Conservation (phyloP, 768 basidiomycete genomes). For the Coprinellus micaceus region DNA sequence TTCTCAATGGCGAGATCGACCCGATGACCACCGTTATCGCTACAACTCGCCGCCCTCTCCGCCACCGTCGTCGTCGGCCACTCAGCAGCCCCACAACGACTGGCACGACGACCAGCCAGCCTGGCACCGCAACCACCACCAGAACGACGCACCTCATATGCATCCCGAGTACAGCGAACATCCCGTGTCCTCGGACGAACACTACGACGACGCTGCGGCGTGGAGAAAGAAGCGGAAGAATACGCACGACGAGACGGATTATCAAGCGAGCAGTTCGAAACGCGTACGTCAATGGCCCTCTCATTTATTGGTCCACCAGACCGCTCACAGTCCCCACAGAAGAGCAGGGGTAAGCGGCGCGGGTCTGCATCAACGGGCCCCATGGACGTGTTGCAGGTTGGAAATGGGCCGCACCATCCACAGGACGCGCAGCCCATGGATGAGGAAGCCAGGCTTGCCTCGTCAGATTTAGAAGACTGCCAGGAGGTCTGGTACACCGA, state of each 20-base stretch:
- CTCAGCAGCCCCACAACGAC: constrained; percentile 3
- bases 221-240: constrained; percentile 48
- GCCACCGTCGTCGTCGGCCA: constrained; percentile 17
- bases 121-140: constrained; percentile 4
- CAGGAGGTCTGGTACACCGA: constrained; percentile 73
- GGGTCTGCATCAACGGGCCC: constrained; percentile 25
- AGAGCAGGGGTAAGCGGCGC: constrained; percentile 27
- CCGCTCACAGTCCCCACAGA: constrained; percentile 22
- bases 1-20: constrained; percentile 21
- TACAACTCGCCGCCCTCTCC: constrained; percentile 16
- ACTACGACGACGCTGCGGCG: constrained; percentile 20
- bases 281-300: constrained; percentile 45
- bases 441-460: constrained; percentile 47
- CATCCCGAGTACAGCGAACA: background rate
- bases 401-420: constrained; percentile 17
- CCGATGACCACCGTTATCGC: constrained; percentile 15
- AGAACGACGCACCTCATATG: constrained; percentile 6
- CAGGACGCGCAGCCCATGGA: constrained; percentile 22
- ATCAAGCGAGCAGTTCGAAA: constrained; percentile 42
- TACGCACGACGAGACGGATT: constrained; percentile 51
- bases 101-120: constrained; percentile 2
- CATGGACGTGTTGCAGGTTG: constrained; percentile 20
- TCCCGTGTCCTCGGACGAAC: constrained; percentile 1
- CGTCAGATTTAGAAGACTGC: constrained; percentile 82
- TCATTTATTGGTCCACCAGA: constrained; percentile 10